Evolutionary conservation across 2,329 filamentous ascomycete genomes (phyloP), one percentile per base, ranked within the genome.

Genomic region (Seiridium cupressi): DNA sequence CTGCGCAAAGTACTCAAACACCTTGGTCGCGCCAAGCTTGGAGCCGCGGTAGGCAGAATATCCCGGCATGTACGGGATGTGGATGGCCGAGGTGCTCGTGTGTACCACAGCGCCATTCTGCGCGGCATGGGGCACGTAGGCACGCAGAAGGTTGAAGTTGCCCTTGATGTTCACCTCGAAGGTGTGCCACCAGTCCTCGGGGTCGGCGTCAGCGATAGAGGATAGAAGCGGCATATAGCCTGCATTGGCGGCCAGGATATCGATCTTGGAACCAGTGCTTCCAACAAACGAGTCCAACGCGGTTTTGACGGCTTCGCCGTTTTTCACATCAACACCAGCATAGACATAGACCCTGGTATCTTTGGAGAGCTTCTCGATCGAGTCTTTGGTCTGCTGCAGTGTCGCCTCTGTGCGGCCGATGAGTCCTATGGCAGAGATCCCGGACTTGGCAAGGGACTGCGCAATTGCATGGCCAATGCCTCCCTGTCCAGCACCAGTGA

Each of bases 211-310:
- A 10, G 53, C 11, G 46, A 68, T 62, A 8, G 66, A 58, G 0
- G 32, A 31, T 6, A 64, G 53, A 40, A 61, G 57, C 5, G 67
- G 46, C 57, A 69, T 38, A 57, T 67, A 66, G 10, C 58, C 71
- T 2, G 71, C 71, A 60, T 68, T 72, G 60, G 64, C 68, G 53
- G 71, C 55, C 40, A 73, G 62, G 34, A 73, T 66, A 35, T 73
- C 68, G 3, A 73, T 61, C 38, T 57, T 34, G 44, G 55, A n/a
- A 9, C 55, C 55, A 5, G 55, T 51, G 35, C 34, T 42, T 31
- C n/a, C 46, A 7, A 42, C 46, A 18, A 58, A 58, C n/a, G 44
- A 44, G 6, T 40, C 44, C 18, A 58, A n/a, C 4, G 55, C 55
- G 11, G 32, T 26, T 11, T 34, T n/a, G 4, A 58, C n/a, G 3